These are phyloP conservation scores for Parmelia sp. DNA, from an alignment of 495 filamentous ascomycete species.

Conservation along the genomic window DNA sequence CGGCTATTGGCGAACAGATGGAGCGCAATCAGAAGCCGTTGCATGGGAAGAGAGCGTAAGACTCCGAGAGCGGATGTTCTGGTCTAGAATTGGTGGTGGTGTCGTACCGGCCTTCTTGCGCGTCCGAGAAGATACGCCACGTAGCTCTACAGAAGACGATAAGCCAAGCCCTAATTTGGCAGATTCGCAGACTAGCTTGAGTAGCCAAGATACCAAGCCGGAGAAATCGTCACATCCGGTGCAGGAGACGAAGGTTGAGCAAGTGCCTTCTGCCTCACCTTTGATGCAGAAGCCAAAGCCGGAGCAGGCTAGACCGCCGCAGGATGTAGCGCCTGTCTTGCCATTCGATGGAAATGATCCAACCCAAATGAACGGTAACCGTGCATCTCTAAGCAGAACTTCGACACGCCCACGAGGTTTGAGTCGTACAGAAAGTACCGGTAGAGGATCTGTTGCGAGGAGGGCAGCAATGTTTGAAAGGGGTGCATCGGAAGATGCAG, in stretches of 20 bases:
- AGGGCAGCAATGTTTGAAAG: slow-evolving; percentile 25
- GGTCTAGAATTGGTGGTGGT: slow-evolving; percentile 83
- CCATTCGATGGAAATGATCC: slow-evolving; percentile 8
- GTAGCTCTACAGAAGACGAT: slow-evolving; percentile 22
- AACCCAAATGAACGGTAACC: slow-evolving; percentile 3
- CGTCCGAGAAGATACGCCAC: slow-evolving; percentile 22
- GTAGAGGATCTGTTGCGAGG: slow-evolving; percentile 21
- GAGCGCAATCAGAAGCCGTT: slow-evolving; percentile 65
- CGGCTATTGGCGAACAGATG: slow-evolving; percentile 74
- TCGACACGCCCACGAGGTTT: slow-evolving; percentile 17
- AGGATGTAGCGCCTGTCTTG: slow-evolving; percentile 4
- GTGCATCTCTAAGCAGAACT: slow-evolving; percentile 7
- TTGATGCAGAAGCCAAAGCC: not conserved
- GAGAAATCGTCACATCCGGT: slow-evolving; percentile 6
- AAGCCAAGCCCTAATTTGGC: slow-evolving; percentile 8
- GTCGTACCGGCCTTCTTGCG: slow-evolving; percentile 61
- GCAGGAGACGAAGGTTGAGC: slow-evolving; percentile 9
- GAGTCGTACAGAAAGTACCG: slow-evolving; percentile 18
- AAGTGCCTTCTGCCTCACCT: slow-evolving; percentile 1
- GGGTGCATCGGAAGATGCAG: slow-evolving; percentile 13
- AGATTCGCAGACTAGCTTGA: slow-evolving; percentile 8
- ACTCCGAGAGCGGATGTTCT: slow-evolving; percentile 91
- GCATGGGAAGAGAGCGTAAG: slow-evolving; percentile 93
- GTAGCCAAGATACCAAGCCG: slow-evolving; percentile 9
- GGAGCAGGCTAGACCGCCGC: not conserved